phyloP scores from a whole-genome alignment of 257 asterid genomes.

The Solanum chiquidenum region DNA sequence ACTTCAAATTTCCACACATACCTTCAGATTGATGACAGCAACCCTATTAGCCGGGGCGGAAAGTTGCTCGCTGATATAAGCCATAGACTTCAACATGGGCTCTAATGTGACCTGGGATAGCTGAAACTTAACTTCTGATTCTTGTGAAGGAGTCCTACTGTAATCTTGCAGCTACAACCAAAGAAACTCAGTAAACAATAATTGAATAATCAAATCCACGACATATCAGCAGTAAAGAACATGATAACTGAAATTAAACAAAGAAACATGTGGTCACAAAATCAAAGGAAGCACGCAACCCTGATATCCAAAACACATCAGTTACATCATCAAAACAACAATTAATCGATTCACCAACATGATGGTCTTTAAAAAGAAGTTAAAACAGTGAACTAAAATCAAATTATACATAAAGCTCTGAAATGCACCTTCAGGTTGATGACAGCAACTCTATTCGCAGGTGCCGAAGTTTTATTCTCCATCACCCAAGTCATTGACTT shows the following conservation, averaged over 20 bases:
- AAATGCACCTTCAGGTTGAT: slow-evolving; percentile 70
- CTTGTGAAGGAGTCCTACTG: slow-evolving; percentile 45
- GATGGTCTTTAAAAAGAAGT: background rate
- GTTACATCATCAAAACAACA: background rate
- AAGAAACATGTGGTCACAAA: background rate
- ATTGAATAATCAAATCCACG: background rate
- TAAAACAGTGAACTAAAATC: background rate
- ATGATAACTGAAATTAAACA: background rate
- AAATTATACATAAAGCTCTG: background rate
- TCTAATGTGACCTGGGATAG: slow-evolving; percentile 63
- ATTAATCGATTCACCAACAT: background rate
- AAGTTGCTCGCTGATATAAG: slow-evolving; percentile 81
- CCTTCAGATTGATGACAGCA: slow-evolving; percentile 89
- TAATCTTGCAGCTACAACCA: slow-evolving; percentile 70
- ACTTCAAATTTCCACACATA: slow-evolving; percentile 10
- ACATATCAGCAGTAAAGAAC: background rate
- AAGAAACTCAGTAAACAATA: background rate
- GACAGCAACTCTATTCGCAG: slow-evolving; percentile 68
- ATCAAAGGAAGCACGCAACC: background rate
- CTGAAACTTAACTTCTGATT: slow-evolving; percentile 76
- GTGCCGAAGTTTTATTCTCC: slow-evolving; percentile 64
- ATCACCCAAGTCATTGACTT: slow-evolving; percentile 95
- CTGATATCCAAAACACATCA: background rate
- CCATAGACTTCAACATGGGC: slow-evolving; percentile 90
- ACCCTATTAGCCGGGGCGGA: slow-evolving; percentile 65